These are phyloP conservation scores for Fusarium coicis DNA, from an alignment of 2,329 filamentous ascomycete species.

Conservation along the genomic window DNA sequence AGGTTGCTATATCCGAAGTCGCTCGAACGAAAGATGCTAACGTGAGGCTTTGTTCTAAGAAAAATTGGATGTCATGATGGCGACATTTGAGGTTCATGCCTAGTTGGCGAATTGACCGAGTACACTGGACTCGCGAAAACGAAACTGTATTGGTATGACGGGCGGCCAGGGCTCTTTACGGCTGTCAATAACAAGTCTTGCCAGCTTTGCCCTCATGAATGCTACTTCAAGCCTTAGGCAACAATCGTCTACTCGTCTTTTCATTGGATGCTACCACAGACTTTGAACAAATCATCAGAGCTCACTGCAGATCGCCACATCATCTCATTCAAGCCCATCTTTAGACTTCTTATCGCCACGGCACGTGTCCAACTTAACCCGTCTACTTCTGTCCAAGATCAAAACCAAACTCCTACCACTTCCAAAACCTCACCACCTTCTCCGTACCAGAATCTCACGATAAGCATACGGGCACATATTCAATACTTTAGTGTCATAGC, in stretches of 20 bases:
- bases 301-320: conserved; percentile 23
- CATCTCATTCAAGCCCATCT: conserved; percentile 3
- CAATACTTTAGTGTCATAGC: conserved; percentile 2
- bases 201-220: not conserved
- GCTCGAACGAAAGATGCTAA: not conserved
- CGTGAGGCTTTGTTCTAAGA: not conserved
- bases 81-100: not conserved
- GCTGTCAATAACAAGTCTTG: not conserved
- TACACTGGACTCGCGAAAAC: not conserved
- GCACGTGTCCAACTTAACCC: conserved; percentile 15
- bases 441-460: not conserved
- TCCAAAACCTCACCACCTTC: not conserved
- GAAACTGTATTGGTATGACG: not conserved
- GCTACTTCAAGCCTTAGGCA: conserved; percentile 22
- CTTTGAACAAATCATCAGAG: conserved; percentile 12
- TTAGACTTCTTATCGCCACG: conserved; percentile 22
- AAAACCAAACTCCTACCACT: not conserved
- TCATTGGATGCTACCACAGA: conserved; percentile 18
- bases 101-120: not conserved
- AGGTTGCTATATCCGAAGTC: not conserved
- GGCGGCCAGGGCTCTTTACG: not conserved
- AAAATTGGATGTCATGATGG: conserved; percentile 1
- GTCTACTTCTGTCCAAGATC: not conserved
- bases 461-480: conserved; percentile 3
- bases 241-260: conserved; percentile 6